Percentiles rank a stretch among this genome's conserved stretches.
Evolutionary conservation across 1,284 basidiomycete genomes (phyloP).

Genomic region (Ganoderma multipileum): DNA sequence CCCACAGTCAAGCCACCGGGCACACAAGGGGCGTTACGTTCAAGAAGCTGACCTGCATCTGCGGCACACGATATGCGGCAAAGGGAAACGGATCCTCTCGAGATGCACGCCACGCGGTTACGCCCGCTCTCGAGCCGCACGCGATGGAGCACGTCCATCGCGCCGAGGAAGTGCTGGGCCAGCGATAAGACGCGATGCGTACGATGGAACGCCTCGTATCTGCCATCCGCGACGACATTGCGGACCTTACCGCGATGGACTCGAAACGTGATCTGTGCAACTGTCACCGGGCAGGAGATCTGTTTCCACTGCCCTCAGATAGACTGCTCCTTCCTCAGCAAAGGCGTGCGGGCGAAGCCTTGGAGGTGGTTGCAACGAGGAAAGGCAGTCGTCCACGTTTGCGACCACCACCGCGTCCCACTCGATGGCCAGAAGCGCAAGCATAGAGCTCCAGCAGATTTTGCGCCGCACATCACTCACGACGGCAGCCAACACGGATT

Average conservation of each 20-base stretch:
- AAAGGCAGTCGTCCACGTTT: neutral
- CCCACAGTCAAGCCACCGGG: constrained; percentile 6
- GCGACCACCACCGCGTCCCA: neutral
- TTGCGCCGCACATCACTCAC: too few species aligned
- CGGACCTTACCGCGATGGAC: neutral
- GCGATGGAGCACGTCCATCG: neutral
- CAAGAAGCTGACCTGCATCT: neutral
- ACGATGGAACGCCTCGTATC: neutral
- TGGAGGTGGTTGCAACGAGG: neutral
- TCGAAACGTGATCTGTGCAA: neutral
- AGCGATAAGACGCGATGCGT: neutral
- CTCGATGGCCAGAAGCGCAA: too few species aligned
- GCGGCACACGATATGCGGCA: neutral
- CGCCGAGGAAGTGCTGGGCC: neutral
- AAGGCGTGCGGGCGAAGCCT: neutral
- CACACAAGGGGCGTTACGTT: neutral
- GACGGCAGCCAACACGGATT: neutral
- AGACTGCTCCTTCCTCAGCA: neutral
- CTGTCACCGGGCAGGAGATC: neutral
- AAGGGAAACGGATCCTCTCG: neutral
- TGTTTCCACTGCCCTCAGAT: neutral
- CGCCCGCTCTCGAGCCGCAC: neutral
- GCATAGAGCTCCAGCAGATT: neutral
- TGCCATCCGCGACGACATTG: neutral
- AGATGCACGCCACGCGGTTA: neutral